Conservation (phyloP, 768 basidiomycete genomes). For the Xanthoconium stramineum region DNA sequence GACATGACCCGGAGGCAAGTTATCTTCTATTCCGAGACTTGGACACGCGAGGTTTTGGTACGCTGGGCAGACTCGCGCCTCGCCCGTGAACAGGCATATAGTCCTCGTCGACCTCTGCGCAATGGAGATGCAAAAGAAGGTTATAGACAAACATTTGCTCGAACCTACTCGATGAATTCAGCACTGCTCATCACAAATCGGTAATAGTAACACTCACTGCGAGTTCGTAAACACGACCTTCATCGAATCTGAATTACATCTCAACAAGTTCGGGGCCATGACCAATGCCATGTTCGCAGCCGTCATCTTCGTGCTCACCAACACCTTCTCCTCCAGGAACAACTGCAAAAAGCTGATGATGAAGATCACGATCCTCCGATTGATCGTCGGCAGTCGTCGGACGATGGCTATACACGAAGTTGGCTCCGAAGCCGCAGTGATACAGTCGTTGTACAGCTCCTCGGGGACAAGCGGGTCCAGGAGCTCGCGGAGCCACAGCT, state of each 20-base stretch:
- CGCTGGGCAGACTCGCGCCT: constrained; percentile 55
- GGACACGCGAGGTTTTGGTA: constrained; percentile 43
- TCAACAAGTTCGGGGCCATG: constrained; percentile 86
- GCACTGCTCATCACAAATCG: constrained; percentile 1
- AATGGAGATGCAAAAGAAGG: constrained; percentile 75
- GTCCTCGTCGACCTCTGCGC: constrained; percentile 68
- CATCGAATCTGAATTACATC: constrained; percentile 87
- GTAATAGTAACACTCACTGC: constrained; percentile 55
- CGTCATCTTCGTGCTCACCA: constrained; percentile 83
- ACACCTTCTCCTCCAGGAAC: constrained; percentile 76
- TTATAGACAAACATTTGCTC: constrained; percentile 89
- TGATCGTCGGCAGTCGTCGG: constrained; percentile 76
- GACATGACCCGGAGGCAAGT: not conserved
- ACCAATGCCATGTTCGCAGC: constrained; percentile 84
- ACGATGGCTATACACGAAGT: constrained; percentile 72
- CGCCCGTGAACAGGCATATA: constrained; percentile 80
- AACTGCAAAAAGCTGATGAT: constrained; percentile 88
- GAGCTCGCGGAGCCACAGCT: constrained; percentile 91
- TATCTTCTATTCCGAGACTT: constrained; percentile 56
- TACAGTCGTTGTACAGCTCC: constrained; percentile 89
- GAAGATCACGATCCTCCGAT: constrained; percentile 83
- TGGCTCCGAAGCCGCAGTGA: constrained; percentile 63
- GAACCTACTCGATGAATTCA: constrained; percentile 47
- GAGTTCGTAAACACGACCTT: constrained; percentile 88
- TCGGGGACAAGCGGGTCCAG: constrained; percentile 89